Evolutionary conservation across 2,329 filamentous ascomycete species (phyloP).

Genomic region (Tricladium varicosporioides): DNA sequence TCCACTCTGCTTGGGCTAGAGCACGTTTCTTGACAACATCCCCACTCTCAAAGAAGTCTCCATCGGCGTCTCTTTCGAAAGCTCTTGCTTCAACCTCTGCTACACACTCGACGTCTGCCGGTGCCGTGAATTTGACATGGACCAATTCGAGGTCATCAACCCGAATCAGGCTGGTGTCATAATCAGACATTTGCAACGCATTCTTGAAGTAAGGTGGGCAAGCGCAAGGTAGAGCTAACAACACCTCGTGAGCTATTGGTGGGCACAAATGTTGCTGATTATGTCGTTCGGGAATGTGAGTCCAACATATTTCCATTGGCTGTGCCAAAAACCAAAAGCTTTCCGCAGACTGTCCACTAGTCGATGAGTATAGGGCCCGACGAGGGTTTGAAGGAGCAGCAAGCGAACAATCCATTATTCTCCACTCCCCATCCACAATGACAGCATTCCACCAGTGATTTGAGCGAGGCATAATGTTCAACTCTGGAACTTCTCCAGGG

Average conservation of each 20-base stretch:
- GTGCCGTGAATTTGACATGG: constrained; percentile 84
- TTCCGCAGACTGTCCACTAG: constrained; percentile 69
- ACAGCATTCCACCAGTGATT: constrained; percentile 99
- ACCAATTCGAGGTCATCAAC: constrained; percentile 93
- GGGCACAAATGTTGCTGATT: constrained; percentile 92
- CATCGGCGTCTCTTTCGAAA: constrained; percentile 79
- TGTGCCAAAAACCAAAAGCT: constrained; percentile 91
- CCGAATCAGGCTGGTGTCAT: constrained; percentile 81
- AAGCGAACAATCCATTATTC: constrained; percentile 90
- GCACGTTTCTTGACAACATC: constrained; percentile 83
- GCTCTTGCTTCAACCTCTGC: constrained; percentile 87
- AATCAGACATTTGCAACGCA: constrained; percentile 75
- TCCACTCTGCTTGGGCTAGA: constrained; percentile 89
- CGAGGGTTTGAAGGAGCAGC: constrained; percentile 88
- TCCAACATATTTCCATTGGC: constrained; percentile 90
- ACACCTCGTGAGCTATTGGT: constrained; percentile 77
- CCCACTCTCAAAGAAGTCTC: constrained; percentile 90
- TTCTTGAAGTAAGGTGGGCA: constrained; percentile 89
- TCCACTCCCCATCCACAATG: constrained; percentile 90
- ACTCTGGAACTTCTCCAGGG: constrained; percentile 79
- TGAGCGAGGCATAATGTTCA: constrained; percentile 76
- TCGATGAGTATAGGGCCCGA: constrained; percentile 73
- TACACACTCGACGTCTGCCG: constrained; percentile 84
- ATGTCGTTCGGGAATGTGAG: constrained; percentile 84
- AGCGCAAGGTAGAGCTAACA: constrained; percentile 82